Evolutionary conservation across 176 grass and related monocot genomes (phyloP).

Genomic region (Carex myosuroides): DNA sequence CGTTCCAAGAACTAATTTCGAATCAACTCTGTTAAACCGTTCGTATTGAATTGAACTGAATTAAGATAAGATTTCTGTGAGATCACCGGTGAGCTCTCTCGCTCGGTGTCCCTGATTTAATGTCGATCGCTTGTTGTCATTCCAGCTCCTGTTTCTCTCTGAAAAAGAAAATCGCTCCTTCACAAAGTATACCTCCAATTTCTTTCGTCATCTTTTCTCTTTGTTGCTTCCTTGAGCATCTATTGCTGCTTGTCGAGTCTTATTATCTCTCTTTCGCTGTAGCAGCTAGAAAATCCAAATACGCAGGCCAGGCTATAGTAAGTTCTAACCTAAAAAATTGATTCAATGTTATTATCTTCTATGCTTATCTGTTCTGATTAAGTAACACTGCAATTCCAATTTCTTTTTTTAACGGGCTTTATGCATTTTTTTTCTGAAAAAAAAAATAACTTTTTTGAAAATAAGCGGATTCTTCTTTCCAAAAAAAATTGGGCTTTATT

Average conservation of each 20-base stretch:
- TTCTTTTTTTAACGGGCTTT: not conserved
- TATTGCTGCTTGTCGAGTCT: not conserved
- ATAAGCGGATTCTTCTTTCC: too few relatives aligned
- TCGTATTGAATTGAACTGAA: not conserved
- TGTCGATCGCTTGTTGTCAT: slow-evolving; percentile 16
- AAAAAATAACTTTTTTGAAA: too few relatives aligned
- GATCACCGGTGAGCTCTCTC: not conserved
- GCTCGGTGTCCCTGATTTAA: not conserved
- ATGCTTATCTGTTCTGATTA: slow-evolving; percentile 7
- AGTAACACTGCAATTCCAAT: not conserved
- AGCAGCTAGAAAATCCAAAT: slow-evolving; percentile 55
- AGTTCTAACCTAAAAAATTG: not conserved
- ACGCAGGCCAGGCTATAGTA: slow-evolving; percentile 73
- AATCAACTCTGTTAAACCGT: not conserved
- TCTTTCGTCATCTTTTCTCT: not conserved
- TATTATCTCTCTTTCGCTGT: not conserved
- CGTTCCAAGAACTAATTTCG: not conserved
- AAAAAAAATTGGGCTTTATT: too few relatives aligned
- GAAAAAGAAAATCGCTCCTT: slow-evolving; percentile 2
- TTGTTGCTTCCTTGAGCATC: not conserved
- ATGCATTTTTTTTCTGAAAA: not conserved
- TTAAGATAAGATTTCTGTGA: not conserved
- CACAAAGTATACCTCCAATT: not conserved
- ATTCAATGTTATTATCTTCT: not conserved
- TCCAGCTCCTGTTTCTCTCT: not conserved